A percentile compares a stretch with the other conserved stretches of the same genome.
Evolutionary conservation across 106 monocot species (phyloP).

Genomic region (Platanthera guangdongensis): DNA sequence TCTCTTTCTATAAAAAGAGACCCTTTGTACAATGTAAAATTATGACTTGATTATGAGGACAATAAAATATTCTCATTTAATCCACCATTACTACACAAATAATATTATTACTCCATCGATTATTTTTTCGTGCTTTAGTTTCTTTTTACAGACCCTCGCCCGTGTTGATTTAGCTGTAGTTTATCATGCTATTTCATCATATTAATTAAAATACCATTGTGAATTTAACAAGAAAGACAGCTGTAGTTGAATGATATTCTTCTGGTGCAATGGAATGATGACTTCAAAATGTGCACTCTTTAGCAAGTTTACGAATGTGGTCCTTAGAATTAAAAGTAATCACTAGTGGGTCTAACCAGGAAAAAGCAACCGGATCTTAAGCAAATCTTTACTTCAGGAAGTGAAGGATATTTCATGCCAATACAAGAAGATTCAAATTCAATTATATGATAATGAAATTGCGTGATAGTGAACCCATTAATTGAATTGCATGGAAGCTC

Average conservation of each 20-base stretch:
- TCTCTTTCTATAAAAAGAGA: too few relatives aligned
- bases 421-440: not conserved
- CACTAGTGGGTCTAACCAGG: not conserved
- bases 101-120: not conserved
- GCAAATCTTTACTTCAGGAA: not conserved
- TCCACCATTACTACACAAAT: not conserved
- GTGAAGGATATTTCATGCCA: not conserved
- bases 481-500: not conserved
- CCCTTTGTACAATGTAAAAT: too few relatives aligned
- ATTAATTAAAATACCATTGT: not conserved
- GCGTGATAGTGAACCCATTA: not conserved
- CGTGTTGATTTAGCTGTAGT: not conserved
- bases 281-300: not conserved
- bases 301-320: not conserved
- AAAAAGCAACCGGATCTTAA: not conserved
- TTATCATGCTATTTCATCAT: not conserved
- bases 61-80: too few relatives aligned
- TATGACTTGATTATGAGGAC: too few relatives aligned
- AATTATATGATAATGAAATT: not conserved
- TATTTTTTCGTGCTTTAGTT: not conserved
- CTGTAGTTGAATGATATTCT: not conserved
- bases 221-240: not conserved
- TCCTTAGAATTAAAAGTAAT: not conserved
- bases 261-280: not conserved
- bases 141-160: not conserved